A percentile compares a stretch with the other conserved stretches of the same genome.
phyloP scores from a whole-genome alignment of 225 moss, liverwort and hornwort genomes.

The Antitrichia curtipendula region DNA sequence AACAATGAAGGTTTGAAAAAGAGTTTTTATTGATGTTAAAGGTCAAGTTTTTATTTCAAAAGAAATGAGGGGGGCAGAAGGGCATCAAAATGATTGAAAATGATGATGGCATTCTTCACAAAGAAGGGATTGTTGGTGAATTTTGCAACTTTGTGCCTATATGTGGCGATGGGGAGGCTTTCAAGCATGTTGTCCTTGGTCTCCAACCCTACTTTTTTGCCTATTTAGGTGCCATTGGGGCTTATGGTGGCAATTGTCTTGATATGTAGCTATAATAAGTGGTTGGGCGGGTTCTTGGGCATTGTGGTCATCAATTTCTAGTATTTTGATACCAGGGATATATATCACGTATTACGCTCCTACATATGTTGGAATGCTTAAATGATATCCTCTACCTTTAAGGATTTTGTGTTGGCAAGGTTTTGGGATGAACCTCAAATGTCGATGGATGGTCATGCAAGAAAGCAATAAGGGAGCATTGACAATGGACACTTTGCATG shows the following conservation, averaged over 20 bases:
- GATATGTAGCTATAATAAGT: conserved; percentile 66
- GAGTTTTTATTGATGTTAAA: background rate
- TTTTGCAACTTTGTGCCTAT: conserved; percentile 6
- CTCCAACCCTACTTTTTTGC: conserved; percentile 17
- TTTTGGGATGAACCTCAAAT: background rate
- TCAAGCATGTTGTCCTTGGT: conserved; percentile 12
- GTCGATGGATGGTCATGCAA: conserved; percentile 14
- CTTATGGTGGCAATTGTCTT: conserved; percentile 86
- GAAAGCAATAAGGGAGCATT: conserved; percentile 65
- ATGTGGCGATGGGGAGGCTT: conserved; percentile 20
- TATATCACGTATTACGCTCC: too few species aligned
- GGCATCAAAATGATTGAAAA: conserved; percentile 22
- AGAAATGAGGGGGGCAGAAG: background rate
- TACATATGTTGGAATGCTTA: background rate
- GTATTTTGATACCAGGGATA: conserved; percentile 40
- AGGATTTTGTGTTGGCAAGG: background rate
- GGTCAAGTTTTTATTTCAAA: background rate
- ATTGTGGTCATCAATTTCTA: conserved; percentile 63
- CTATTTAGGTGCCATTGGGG: conserved; percentile 87
- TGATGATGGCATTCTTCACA: conserved; percentile 23
- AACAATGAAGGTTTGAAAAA: background rate
- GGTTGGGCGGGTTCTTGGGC: conserved; percentile 77
- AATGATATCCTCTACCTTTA: background rate
- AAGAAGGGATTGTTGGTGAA: conserved; percentile 18
- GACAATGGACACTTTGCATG: conserved; percentile 81